Evolutionary conservation across 495 filamentous ascomycete species (phyloP).

Genomic region (Haplographium delicatum): DNA sequence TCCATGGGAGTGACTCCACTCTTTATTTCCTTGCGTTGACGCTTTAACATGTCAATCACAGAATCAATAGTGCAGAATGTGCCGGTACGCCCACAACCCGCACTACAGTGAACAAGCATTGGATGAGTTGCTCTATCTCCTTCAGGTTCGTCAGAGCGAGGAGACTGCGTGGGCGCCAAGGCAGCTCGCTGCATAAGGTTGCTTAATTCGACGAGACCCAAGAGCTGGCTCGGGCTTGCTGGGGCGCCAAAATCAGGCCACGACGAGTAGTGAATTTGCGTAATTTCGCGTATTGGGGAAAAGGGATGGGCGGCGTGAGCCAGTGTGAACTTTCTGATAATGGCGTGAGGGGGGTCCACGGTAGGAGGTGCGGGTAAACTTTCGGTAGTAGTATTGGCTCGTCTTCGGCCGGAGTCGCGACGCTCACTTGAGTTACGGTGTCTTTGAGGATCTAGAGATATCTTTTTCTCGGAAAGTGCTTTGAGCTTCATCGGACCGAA

Average conservation of each 20-base stretch:
- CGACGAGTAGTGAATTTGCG: conserved; percentile 85
- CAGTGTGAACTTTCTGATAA: conserved; percentile 82
- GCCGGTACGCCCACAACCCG: conserved; percentile 91
- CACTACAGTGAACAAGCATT: conserved; percentile 89
- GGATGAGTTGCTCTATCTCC: conserved; percentile 50
- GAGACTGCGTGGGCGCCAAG: conserved; percentile 28
- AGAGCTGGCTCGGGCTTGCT: conserved; percentile 77
- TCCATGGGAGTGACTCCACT: conserved; percentile 36
- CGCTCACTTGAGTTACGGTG: conserved; percentile 9
- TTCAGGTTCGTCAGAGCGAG: conserved; percentile 50
- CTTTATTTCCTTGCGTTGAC: conserved; percentile 50
- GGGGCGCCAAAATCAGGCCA: conserved; percentile 98
- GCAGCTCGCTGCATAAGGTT: conserved; percentile 53
- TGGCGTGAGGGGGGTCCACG: conserved; percentile 64
- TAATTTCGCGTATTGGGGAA: conserved; percentile 83
- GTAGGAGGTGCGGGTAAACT: conserved; percentile 26
- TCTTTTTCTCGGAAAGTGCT: conserved; percentile 70
- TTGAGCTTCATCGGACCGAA: conserved; percentile 80
- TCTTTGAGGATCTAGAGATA: conserved; percentile 64
- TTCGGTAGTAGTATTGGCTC: conserved; percentile 39
- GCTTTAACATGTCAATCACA: conserved; percentile 88
- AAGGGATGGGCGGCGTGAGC: conserved; percentile 75
- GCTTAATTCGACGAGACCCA: conserved; percentile 81
- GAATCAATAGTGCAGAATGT: conserved; percentile 96
- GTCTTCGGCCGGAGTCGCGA: conserved; percentile 29